A percentile compares a stretch with the other conserved stretches of the same genome.
Conservation (phyloP, 306 rosid species). For the Glycine tomentella region DNA sequence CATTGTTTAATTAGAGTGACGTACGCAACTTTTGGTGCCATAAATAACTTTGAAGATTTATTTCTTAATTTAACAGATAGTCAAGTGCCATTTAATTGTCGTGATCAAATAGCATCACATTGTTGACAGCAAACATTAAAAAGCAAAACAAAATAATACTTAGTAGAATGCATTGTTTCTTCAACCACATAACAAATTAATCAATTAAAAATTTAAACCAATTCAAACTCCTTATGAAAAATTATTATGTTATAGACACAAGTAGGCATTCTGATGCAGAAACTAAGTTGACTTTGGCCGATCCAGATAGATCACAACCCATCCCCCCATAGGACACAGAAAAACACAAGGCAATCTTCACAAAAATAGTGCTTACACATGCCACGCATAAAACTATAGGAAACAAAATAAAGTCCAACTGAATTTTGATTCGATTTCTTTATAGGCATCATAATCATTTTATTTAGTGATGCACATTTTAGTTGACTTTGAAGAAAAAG, state of each 20-base stretch:
- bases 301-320: slow-evolving; percentile 51
- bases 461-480: slow-evolving; percentile 38
- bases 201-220: slow-evolving; percentile 10
- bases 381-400: slow-evolving; percentile 25
- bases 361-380: slow-evolving; percentile 38
- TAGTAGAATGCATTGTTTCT: not conserved
- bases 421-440: slow-evolving; percentile 31
- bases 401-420: slow-evolving; percentile 42
- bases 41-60: slow-evolving; percentile 13
- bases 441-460: slow-evolving; percentile 30
- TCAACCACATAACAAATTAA: not conserved
- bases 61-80: slow-evolving; percentile 1
- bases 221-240: slow-evolving; percentile 28
- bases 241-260: not conserved
- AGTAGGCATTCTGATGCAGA: slow-evolving; percentile 27
- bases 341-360: slow-evolving; percentile 19
- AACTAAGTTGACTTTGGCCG: slow-evolving; percentile 51
- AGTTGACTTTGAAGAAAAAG: slow-evolving; percentile 54
- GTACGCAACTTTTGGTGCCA: slow-evolving; percentile 42
- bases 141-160: no score
- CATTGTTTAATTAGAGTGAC: slow-evolving; percentile 22
- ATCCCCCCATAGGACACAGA: slow-evolving; percentile 9
- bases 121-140: slow-evolving; percentile 33
- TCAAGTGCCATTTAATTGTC: slow-evolving; percentile 32
- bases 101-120: slow-evolving; percentile 24